A percentile compares a stretch with the other conserved stretches of the same genome.
Evolutionary conservation across 768 basidiomycete species (phyloP).

Genomic region (Boletus subparvulus): DNA sequence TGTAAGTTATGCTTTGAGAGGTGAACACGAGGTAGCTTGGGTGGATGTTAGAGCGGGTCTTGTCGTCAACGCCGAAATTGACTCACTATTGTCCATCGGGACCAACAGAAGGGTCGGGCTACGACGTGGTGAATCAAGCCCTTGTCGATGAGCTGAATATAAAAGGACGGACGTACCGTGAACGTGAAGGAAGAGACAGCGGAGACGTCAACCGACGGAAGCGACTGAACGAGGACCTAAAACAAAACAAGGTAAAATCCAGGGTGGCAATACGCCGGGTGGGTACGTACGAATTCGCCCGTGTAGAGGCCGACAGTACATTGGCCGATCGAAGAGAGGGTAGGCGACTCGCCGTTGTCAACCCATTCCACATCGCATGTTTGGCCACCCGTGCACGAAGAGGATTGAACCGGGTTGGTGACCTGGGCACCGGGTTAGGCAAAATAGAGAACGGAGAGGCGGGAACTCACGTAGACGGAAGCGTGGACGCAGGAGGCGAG

Average conservation of each 20-base stretch:
- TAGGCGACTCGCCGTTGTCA: constrained; percentile 58
- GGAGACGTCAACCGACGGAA: constrained; percentile 56
- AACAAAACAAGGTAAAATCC: neutral
- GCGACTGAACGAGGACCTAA: constrained; percentile 58
- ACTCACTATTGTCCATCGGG: constrained; percentile 58
- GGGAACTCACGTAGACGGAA: constrained; percentile 20
- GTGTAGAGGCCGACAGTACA: constrained; percentile 57
- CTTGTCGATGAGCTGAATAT: neutral
- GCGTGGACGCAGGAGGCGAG: constrained; percentile 18
- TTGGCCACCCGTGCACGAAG: constrained; percentile 53
- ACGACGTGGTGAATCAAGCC: neutral
- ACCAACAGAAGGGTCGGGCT: constrained; percentile 60
- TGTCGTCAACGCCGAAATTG: neutral
- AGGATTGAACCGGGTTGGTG: constrained; percentile 41
- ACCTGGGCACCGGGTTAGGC: constrained; percentile 36
- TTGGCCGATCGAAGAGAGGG: constrained; percentile 49
- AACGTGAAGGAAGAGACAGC: constrained; percentile 48
- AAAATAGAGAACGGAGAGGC: neutral
- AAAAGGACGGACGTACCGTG: constrained; percentile 42
- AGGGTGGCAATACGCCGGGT: neutral
- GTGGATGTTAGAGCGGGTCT: neutral
- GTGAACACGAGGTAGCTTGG: constrained; percentile 63
- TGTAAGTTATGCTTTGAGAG: constrained; percentile 37
- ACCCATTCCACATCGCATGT: constrained; percentile 58
- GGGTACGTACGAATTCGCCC: constrained; percentile 47